These are phyloP conservation scores for Globisporangium cederbergense DNA, from an alignment of 352 stramenopile species.

Conservation along the genomic window DNA sequence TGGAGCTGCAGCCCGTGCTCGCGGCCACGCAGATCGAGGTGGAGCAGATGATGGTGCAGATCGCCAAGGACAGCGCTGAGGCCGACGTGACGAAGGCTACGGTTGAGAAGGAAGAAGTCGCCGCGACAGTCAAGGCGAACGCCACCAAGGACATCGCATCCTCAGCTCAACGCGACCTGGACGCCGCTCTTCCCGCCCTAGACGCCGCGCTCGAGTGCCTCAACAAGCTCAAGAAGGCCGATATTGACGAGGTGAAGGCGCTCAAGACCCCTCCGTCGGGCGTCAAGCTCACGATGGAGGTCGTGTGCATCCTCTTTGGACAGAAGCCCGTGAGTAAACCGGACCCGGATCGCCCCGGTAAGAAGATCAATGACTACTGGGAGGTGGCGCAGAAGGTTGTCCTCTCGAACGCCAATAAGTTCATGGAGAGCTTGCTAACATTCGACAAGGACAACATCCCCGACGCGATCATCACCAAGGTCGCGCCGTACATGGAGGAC, in stretches of 20 bases:
- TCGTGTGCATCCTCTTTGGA: constrained; percentile 89
- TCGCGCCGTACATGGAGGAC: constrained; percentile 84
- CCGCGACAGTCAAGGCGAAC: constrained; percentile 79
- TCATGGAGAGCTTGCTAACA: constrained; percentile 85
- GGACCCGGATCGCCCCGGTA: constrained; percentile 82
- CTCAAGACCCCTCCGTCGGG: constrained; percentile 88
- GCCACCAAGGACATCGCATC: constrained; percentile 90
- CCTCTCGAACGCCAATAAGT: constrained; percentile 91
- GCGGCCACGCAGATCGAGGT: constrained; percentile 77
- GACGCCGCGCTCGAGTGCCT: constrained; percentile 87
- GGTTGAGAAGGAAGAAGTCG: constrained; percentile 87
- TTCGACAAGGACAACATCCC: constrained; percentile 95
- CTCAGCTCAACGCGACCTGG: constrained; percentile 84
- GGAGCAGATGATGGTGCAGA: constrained; percentile 90
- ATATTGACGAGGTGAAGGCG: constrained; percentile 92
- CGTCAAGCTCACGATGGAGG: constrained; percentile 92
- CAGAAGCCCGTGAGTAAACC: constrained; percentile 88
- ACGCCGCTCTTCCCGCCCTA: constrained; percentile 82
- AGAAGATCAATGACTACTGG: constrained; percentile 92
- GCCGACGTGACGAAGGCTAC: constrained; percentile 85
- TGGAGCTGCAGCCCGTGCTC: constrained; percentile 79
- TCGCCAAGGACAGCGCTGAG: constrained; percentile 87
- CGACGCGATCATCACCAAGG: constrained; percentile 82
- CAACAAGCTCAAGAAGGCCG: constrained; percentile 88
- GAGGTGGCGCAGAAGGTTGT: constrained; percentile 88